Evolutionary conservation across 2,329 filamentous ascomycete genomes (phyloP).

Genomic region (Fusarium neocosmosporiellum): DNA sequence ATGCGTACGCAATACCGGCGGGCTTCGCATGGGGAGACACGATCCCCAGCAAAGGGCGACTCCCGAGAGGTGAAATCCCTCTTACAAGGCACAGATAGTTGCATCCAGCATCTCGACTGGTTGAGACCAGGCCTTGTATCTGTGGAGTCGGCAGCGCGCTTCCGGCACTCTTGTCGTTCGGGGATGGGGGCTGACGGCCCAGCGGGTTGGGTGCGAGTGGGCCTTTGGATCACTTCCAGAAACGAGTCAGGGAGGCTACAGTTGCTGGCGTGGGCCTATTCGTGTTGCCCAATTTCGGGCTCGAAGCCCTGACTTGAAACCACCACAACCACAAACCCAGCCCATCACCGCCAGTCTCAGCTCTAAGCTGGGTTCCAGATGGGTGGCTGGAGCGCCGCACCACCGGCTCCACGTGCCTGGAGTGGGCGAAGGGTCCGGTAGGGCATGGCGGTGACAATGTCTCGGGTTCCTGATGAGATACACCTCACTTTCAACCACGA

Average conservation of each 20-base stretch:
- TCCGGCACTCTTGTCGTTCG: slow-evolving; percentile 47
- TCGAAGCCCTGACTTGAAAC: slow-evolving; percentile 40
- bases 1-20: slow-evolving; percentile 30
- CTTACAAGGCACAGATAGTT: slow-evolving; percentile 4
- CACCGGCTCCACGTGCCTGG: slow-evolving; percentile 37
- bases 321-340: slow-evolving; percentile 25
- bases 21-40: slow-evolving; percentile 21
- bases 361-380: slow-evolving; percentile 29
- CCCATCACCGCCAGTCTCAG: slow-evolving; percentile 44
- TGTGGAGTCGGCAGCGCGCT: slow-evolving; percentile 46
- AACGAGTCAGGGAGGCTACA: slow-evolving; percentile 37
- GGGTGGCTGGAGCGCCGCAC: slow-evolving; percentile 36
- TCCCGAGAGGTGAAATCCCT: slow-evolving; percentile 23
- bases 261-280: slow-evolving; percentile 30
- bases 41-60: slow-evolving; percentile 21
- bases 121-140: slow-evolving; percentile 30
- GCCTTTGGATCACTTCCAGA: slow-evolving; percentile 30
- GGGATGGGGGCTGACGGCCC: slow-evolving; percentile 39
- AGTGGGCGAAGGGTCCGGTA: slow-evolving; percentile 37
- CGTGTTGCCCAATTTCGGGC: slow-evolving; percentile 34
- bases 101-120: slow-evolving; percentile 28
- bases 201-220: slow-evolving; percentile 44
- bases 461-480: slow-evolving; percentile 43
- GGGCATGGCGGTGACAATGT: slow-evolving; percentile 43
- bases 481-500: slow-evolving; percentile 15